A percentile compares a stretch with the other conserved stretches of the same genome.
These are phyloP conservation scores for Dryadomyces sulphureus DNA, from an alignment of 2,329 filamentous ascomycete species.

Conservation along the genomic window DNA sequence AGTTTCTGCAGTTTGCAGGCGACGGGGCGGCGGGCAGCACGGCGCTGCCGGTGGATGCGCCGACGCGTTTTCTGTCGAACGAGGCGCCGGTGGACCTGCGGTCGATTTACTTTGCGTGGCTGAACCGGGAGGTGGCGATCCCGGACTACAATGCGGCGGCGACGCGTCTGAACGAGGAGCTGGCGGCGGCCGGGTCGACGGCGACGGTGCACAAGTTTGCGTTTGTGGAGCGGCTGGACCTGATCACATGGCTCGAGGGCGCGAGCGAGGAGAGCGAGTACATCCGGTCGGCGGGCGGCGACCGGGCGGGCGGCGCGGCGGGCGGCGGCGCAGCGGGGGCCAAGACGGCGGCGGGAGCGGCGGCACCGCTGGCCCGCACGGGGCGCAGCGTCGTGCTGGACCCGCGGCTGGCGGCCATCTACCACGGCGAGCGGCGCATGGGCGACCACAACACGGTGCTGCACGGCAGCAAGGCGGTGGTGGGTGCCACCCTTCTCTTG, in stretches of 20 bases:
- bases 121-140: slow-evolving; percentile 79
- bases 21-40: slow-evolving; percentile 23
- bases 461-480: slow-evolving; percentile 75
- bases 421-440: slow-evolving; percentile 80
- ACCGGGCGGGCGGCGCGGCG: slow-evolving; percentile 20
- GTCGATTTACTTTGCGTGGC: slow-evolving; percentile 92
- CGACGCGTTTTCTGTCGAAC: slow-evolving; percentile 79
- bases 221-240: slow-evolving; percentile 80
- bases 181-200: slow-evolving; percentile 36
- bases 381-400: slow-evolving; percentile 37
- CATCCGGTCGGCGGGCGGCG: slow-evolving; percentile 69
- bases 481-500: slow-evolving; percentile 26
- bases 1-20: slow-evolving; percentile 59
- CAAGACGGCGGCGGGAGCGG: slow-evolving; percentile 20
- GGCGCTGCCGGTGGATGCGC: slow-evolving; percentile 51
- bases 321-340: slow-evolving; percentile 18
- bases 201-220: slow-evolving; percentile 73
- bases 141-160: slow-evolving; percentile 83
- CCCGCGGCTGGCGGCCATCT: slow-evolving; percentile 73
- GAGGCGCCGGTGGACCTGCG: slow-evolving; percentile 66
- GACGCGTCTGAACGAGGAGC: slow-evolving; percentile 64
- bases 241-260: slow-evolving; percentile 87
- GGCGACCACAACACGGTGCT: slow-evolving; percentile 84
- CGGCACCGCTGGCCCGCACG: slow-evolving; percentile 16
- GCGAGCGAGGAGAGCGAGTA: slow-evolving; percentile 84